Percentiles rank a stretch among this genome's conserved stretches.
phyloP scores from a whole-genome alignment of 2,329 filamentous ascomycete genomes.

The Emericellopsis atlantica region DNA sequence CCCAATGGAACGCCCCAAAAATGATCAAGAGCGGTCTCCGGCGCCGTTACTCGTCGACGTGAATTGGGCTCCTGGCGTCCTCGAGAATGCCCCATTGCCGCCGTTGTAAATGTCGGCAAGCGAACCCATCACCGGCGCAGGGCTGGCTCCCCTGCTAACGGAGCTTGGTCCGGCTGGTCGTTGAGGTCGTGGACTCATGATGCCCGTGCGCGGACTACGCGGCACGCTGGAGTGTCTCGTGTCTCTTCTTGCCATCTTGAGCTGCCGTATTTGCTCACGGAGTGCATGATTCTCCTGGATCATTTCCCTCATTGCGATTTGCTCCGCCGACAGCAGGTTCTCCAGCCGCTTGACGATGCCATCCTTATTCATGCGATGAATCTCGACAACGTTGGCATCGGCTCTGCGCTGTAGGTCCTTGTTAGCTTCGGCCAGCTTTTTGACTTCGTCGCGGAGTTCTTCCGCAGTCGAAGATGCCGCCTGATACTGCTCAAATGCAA shows the following conservation, averaged over 20 bases:
- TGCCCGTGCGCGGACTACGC: constrained; percentile 39
- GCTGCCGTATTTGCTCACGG: constrained; percentile 32
- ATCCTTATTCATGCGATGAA: constrained; percentile 25
- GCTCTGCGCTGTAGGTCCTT: constrained; percentile 27
- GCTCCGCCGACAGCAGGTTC: too few relatives aligned
- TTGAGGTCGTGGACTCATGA: constrained; percentile 32
- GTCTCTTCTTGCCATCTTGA: constrained; percentile 29
- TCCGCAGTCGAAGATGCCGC: constrained; percentile 35
- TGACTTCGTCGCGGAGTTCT: constrained; percentile 31
- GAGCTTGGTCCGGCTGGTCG: constrained; percentile 15
- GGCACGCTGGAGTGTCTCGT: constrained; percentile 45
- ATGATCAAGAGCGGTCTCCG: too few relatives aligned
- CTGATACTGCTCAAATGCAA: constrained; percentile 46
- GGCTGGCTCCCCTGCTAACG: constrained; percentile 35
- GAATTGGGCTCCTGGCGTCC: constrained; percentile 21
- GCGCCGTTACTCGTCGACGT: too few relatives aligned
- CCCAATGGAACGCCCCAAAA: background rate
- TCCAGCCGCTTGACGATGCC: too few relatives aligned
- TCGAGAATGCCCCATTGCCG: too few relatives aligned
- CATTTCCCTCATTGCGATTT: too few relatives aligned
- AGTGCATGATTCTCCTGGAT: constrained; percentile 4
- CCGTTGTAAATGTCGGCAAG: too few relatives aligned
- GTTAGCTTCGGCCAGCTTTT: constrained; percentile 26
- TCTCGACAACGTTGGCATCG: constrained; percentile 33
- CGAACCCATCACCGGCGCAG: constrained; percentile 6